These are phyloP conservation scores for Didymella glomerata DNA, from an alignment of 2,329 filamentous ascomycete species.

Conservation along the genomic window DNA sequence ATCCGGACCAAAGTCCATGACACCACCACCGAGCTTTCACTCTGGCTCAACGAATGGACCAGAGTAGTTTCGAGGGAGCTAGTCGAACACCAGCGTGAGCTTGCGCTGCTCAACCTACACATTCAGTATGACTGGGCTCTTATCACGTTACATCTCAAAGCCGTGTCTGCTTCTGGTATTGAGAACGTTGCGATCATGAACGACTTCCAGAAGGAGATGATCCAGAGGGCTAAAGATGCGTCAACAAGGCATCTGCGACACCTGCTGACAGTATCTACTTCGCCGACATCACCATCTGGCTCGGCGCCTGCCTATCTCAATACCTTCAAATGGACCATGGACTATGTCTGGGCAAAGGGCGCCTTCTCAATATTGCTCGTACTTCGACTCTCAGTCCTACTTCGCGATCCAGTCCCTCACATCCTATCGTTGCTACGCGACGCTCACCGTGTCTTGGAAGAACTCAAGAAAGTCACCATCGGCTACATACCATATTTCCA, in stretches of 20 bases:
- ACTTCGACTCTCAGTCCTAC: conserved; percentile 61
- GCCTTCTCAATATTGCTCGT: conserved; percentile 66
- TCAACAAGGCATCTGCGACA: conserved; percentile 61
- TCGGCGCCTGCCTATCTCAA: conserved; percentile 54
- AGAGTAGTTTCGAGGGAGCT: conserved; percentile 34
- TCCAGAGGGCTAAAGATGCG: conserved; percentile 61
- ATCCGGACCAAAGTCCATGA: conserved; percentile 34
- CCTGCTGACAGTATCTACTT: conserved; percentile 49
- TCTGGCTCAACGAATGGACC: conserved; percentile 56
- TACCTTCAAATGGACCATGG: conserved; percentile 63
- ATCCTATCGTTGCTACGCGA: conserved; percentile 55
- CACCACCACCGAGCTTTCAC: conserved; percentile 38
- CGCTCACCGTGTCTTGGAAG: conserved; percentile 55
- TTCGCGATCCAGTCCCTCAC: conserved; percentile 54
- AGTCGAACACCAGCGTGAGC: conserved; percentile 21
- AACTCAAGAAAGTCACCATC: conserved; percentile 54
- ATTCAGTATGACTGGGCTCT: conserved; percentile 65
- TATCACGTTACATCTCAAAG: conserved; percentile 62
- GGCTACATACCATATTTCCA: conserved; percentile 59
- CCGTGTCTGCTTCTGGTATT: conserved; percentile 58
- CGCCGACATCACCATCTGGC: conserved; percentile 30
- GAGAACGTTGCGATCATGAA: conserved; percentile 63
- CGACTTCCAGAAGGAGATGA: conserved; percentile 56
- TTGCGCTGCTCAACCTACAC: conserved; percentile 56
- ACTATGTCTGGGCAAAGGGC: conserved; percentile 67